Conservation (phyloP, 768 basidiomycete genomes). For the Calocera cornea region DNA sequence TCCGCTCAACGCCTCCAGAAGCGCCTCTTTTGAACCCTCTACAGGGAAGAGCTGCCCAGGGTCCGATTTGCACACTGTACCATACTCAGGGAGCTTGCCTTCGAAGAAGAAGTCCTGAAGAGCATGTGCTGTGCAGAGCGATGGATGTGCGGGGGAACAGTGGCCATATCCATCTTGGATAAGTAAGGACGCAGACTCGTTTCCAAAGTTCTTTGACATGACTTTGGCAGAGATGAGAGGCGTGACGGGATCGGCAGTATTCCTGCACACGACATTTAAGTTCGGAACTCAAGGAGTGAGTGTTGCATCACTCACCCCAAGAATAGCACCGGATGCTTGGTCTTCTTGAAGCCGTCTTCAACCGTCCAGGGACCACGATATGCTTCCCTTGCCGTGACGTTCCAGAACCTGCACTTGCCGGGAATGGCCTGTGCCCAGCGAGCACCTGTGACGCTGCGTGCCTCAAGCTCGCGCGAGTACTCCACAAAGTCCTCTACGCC, state of each 20-base stretch:
- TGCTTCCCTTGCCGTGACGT: constrained; percentile 6
- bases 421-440: constrained; percentile 13
- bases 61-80: constrained; percentile 12
- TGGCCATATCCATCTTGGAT: constrained; percentile 16
- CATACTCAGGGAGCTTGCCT: constrained; percentile 8
- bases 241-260: constrained; percentile 16
- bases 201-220: constrained; percentile 12
- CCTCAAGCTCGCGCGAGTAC: constrained; percentile 8
- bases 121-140: constrained; percentile 12
- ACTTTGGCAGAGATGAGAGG: constrained; percentile 9
- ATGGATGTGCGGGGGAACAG: constrained; percentile 14
- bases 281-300: background rate
- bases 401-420: constrained; percentile 11
- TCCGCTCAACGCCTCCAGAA: background rate
- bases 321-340: background rate
- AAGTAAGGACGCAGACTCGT: constrained; percentile 12
- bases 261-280: constrained; percentile 11
- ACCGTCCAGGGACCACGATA: constrained; percentile 14
- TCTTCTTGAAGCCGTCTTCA: constrained; percentile 13
- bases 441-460: constrained; percentile 7
- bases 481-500: background rate
- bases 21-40: background rate
- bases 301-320: background rate
- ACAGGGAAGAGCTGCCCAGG: constrained; percentile 13
- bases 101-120: constrained; percentile 13